phyloP scores from a whole-genome alignment of 768 basidiomycete species.

The Panus rudis region DNA sequence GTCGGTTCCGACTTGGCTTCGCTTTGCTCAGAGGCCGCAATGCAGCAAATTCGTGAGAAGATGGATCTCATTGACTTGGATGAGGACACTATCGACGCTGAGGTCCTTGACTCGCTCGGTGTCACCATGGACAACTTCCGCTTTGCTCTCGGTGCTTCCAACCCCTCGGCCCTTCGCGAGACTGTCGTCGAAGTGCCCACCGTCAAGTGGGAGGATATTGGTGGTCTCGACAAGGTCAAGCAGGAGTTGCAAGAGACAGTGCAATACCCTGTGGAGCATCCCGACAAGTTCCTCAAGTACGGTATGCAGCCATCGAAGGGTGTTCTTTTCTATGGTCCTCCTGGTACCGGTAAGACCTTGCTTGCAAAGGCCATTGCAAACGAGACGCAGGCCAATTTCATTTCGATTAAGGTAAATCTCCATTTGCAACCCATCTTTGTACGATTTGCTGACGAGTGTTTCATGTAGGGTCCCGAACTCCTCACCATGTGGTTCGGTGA shows the following conservation, averaged over 20 bases:
- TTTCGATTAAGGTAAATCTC: slow-evolving; percentile 86
- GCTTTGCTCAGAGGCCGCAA: slow-evolving; percentile 97
- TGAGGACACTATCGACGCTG: slow-evolving; percentile 98
- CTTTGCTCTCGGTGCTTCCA: slow-evolving; percentile 94
- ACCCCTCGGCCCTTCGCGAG: slow-evolving; percentile 97
- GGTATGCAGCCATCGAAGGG: slow-evolving; percentile 99
- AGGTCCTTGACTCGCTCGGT: slow-evolving; percentile 96
- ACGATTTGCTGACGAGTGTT: background rate
- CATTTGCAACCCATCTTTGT: background rate
- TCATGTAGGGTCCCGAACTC: slow-evolving; percentile 80
- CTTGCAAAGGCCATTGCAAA: slow-evolving; percentile 99
- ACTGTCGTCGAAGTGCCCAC: slow-evolving; percentile 99
- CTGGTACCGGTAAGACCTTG: slow-evolving; percentile 99
- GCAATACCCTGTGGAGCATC: slow-evolving; percentile 99
- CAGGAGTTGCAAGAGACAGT: slow-evolving; percentile 98
- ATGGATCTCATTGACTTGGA: slow-evolving; percentile 97
- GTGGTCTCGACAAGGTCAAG: slow-evolving; percentile 99
- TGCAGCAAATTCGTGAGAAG: slow-evolving; percentile 99
- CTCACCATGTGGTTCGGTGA: slow-evolving; percentile 99
- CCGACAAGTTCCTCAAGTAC: slow-evolving; percentile 99
- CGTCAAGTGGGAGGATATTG: slow-evolving; percentile 98
- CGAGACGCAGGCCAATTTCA: slow-evolving; percentile 99
- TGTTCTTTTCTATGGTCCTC: slow-evolving; percentile 99
- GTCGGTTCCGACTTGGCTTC: slow-evolving; percentile 98
- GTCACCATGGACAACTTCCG: slow-evolving; percentile 99